Base-by-base conservation (phyloP, 495 filamentous ascomycete genomes). In the Friedmanniomyces simplex region DNA sequence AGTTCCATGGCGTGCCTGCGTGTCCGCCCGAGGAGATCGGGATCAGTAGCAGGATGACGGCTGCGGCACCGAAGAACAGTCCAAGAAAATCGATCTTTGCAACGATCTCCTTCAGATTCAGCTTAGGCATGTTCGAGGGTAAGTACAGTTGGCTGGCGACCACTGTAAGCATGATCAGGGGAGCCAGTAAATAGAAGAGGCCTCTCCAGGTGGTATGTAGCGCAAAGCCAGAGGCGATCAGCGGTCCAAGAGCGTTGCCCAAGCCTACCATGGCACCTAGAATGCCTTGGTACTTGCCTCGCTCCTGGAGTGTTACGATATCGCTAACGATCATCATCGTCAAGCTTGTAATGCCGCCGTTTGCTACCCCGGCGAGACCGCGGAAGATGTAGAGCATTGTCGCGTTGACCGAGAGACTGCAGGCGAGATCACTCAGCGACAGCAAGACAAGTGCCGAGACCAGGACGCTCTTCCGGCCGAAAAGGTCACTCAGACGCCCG, bases 1-100 rank as follows among this genome's bases (percentile, higher is more conserved):
- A 82, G 50, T 76, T 62, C 82, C 81, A 85, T 5, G 72, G 63
- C 57, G 82, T 84, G 54, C 78, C 79, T 4, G 76, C 76, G 0
- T 82, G 82, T 24, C 79, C 81, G 4, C 80, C 82, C 3, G 56
- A 58, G 13, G 80, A 83, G 28, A 85, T 76, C 16, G 82, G 81
- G 57, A 84, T 82, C 45, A 84, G 69, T 20, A 82, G 48, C 50
- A 82, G 76, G 22, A 83, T 74, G 30, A 83, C 74, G 0, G 73
- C 78, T 32, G 76, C 72, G 0, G 75, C 76, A 7, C 74, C 78
- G 1, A 74, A 69, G 8, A 78, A 41, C 7, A 79, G 62, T 7
- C 80, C 81, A 14, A 64, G 76, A 58, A 75, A 82, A 58, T 85
- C 81, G 49, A 85, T 82, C 28, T 76, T 74, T 28, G 71, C 66